Evolutionary conservation across 1,139 yeast genomes (phyloP).

Genomic region (Tardiomyces depauwii): DNA sequence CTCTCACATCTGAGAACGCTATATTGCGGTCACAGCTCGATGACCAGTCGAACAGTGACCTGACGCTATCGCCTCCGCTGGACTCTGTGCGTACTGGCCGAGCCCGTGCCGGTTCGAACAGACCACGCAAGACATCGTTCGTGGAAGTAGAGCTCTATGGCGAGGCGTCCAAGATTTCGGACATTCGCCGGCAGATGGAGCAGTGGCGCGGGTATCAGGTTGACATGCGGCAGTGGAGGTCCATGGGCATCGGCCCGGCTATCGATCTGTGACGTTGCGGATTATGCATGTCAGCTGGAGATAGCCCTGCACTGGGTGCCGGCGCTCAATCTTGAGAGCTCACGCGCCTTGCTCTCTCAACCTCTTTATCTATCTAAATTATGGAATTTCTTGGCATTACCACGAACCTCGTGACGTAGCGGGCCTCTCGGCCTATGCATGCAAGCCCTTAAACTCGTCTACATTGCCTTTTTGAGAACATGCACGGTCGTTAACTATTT

Average conservation of each 20-base stretch:
- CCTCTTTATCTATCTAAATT: too few species aligned
- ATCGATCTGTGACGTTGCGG: constrained; percentile 32
- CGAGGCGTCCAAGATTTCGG: constrained; percentile 19
- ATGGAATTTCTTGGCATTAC: too few species aligned
- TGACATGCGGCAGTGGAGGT: constrained; percentile 76
- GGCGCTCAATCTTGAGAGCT: too few species aligned
- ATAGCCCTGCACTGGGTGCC: too few species aligned
- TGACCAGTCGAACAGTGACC: constrained; percentile 8
- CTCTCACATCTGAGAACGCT: constrained; percentile 32
- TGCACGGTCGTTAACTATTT: constrained; percentile 4
- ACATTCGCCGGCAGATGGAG: constrained; percentile 26
- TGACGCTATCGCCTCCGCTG: constrained; percentile 18
- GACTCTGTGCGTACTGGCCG: constrained; percentile 6
- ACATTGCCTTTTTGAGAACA: background rate
- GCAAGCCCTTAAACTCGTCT: too few species aligned
- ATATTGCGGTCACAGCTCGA: constrained; percentile 18
- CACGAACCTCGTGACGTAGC: too few species aligned
- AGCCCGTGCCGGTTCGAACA: background rate
- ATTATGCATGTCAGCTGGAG: background rate
- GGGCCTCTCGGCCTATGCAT: too few species aligned
- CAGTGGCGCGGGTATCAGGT: constrained; percentile 82
- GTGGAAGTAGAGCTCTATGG: constrained; percentile 27
- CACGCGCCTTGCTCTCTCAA: too few species aligned
- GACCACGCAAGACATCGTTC: constrained; percentile 17
- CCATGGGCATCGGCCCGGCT: constrained; percentile 49